Percentiles rank a stretch among this genome's conserved stretches.
Conservation (phyloP, 768 basidiomycete genomes). For the Russula griseocarnosa region DNA sequence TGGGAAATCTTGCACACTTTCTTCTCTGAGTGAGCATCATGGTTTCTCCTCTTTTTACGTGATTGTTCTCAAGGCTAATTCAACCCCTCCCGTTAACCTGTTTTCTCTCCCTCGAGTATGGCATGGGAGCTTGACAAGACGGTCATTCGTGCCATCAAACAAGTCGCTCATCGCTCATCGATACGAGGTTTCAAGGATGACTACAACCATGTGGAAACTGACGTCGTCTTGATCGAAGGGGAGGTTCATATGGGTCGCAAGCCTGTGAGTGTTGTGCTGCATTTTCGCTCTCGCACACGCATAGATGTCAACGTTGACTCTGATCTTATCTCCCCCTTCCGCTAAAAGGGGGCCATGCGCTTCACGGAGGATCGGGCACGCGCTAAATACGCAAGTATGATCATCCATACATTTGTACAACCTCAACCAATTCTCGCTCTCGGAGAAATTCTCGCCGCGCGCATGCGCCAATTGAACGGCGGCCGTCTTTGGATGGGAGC, state of each 20-base stretch:
- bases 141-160: slow-evolving; percentile 38
- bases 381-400: slow-evolving; percentile 15
- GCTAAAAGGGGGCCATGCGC: slow-evolving; percentile 21
- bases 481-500: slow-evolving; percentile 42
- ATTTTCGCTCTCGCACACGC: not conserved
- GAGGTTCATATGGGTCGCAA: slow-evolving; percentile 41
- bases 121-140: slow-evolving; percentile 43
- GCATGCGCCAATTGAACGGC: slow-evolving; percentile 34
- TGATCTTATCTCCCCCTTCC: not conserved
- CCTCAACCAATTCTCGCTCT: slow-evolving; percentile 31
- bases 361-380: slow-evolving; percentile 17
- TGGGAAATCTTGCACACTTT: slow-evolving; percentile 43
- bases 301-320: not conserved
- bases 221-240: slow-evolving; percentile 42
- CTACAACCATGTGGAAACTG: slow-evolving; percentile 34
- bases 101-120: slow-evolving; percentile 31
- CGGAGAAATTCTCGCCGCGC: slow-evolving; percentile 33
- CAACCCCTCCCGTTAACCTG: no score
- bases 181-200: slow-evolving; percentile 43
- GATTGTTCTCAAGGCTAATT: not conserved
- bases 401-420: slow-evolving; percentile 7
- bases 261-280: slow-evolving; percentile 34
- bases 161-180: slow-evolving; percentile 36
- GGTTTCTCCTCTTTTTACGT: not conserved
- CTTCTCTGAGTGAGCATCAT: slow-evolving; percentile 37